Conservation (phyloP, 2,329 filamentous ascomycete genomes). For the Chaetomium strumarium region DNA sequence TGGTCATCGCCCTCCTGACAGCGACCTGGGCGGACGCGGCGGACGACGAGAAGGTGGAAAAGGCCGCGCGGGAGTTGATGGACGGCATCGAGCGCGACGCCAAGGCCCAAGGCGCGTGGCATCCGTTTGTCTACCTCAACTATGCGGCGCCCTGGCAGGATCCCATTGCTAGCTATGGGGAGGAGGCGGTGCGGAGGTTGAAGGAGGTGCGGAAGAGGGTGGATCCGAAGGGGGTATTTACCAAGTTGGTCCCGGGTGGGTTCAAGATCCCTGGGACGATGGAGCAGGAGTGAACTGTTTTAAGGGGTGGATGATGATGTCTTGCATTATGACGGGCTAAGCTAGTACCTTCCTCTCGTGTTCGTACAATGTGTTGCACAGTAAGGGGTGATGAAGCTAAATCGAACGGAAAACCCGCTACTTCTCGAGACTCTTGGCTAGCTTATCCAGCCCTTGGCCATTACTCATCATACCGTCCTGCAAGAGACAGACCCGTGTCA, state of each 20-base stretch:
- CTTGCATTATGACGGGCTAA: too few relatives aligned
- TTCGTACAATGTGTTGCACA: too few relatives aligned
- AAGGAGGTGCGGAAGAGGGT: slow-evolving; percentile 7
- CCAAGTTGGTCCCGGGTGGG: slow-evolving; percentile 15
- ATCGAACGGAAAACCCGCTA: not conserved
- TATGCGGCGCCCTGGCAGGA: slow-evolving; percentile 20
- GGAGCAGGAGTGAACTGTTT: not conserved
- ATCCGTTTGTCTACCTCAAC: slow-evolving; percentile 12
- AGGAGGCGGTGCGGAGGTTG: slow-evolving; percentile 13
- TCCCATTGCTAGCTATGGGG: slow-evolving; percentile 21
- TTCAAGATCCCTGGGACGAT: slow-evolving; percentile 18
- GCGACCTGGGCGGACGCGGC: too few relatives aligned
- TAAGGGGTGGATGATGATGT: not conserved
- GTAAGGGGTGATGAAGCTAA: too few relatives aligned
- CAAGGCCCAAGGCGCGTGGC: not conserved
- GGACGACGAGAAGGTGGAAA: too few relatives aligned
- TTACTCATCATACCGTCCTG: not conserved
- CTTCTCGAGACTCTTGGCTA: not conserved
- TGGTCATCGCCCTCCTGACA: too few relatives aligned
- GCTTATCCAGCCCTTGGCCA: not conserved
- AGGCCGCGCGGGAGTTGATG: not conserved
- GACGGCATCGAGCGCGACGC: not conserved
- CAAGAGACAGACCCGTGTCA: not conserved
- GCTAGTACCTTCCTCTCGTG: too few relatives aligned
- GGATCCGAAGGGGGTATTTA: slow-evolving; percentile 22